These are phyloP conservation scores for Sideroxylon spinosum DNA, from an alignment of 179 eudicot genomes.

Conservation along the genomic window DNA sequence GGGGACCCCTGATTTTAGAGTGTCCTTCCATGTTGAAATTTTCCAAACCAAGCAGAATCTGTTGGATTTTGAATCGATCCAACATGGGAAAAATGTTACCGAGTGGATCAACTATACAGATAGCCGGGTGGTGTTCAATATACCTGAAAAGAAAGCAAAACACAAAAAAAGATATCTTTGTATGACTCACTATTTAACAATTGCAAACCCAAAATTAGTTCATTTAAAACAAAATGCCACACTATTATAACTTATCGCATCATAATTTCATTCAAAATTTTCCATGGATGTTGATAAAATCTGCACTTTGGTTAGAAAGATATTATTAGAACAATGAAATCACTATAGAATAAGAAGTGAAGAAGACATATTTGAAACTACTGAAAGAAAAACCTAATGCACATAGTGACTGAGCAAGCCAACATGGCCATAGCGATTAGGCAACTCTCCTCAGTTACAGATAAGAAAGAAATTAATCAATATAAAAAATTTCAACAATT, in stretches of 20 bases:
- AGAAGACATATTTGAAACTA: too few relatives aligned
- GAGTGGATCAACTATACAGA: constrained; percentile 79
- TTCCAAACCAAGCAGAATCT: constrained; percentile 66
- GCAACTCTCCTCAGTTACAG: too few relatives aligned
- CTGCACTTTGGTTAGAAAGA: neutral
- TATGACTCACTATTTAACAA: neutral
- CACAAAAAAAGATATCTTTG: neutral
- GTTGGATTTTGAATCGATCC: constrained; percentile 77
- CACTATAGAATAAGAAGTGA: too few relatives aligned
- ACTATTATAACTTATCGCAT: neutral
- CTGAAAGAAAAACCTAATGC: too few relatives aligned
- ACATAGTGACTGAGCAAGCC: too few relatives aligned
- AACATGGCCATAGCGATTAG: too few relatives aligned
- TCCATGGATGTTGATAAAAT: neutral
- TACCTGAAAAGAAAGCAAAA: constrained; percentile 43
- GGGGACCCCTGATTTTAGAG: constrained; percentile 64
- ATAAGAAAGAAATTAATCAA: too few relatives aligned
- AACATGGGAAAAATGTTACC: constrained; percentile 61
- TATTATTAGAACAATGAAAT: neutral
- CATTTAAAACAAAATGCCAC: neutral
- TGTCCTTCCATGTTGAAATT: constrained; percentile 42
- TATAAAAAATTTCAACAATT: too few relatives aligned
- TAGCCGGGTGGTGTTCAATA: constrained; percentile 39
- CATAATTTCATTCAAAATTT: neutral
- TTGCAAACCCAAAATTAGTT: neutral